Evolutionary conservation across 106 monocot species (phyloP).

Genomic region (Hemerocallis citrina): DNA sequence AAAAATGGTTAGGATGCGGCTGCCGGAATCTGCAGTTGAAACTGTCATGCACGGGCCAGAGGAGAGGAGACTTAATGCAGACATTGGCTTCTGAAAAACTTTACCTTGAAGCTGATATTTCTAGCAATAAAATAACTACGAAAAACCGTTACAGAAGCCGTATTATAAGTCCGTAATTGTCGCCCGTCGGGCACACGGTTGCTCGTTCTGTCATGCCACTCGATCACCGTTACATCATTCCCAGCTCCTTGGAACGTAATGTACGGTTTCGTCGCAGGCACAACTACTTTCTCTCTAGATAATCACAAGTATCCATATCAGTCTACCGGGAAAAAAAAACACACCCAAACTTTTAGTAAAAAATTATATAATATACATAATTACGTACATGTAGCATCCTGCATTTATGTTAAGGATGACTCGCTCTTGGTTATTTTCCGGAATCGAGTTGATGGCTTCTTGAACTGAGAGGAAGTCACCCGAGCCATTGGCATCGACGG

Average conservation of each 20-base stretch:
- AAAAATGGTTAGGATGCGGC: too few species aligned
- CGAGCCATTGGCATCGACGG: conserved; percentile 57
- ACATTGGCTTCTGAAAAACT: not conserved
- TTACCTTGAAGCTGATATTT: conserved; percentile 98
- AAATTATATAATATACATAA: too few species aligned
- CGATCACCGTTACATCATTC: conserved; percentile 53
- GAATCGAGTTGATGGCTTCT: conserved; percentile 67
- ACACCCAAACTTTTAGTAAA: too few species aligned
- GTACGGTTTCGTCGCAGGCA: conserved; percentile 78
- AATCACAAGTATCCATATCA: not conserved
- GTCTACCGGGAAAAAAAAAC: too few species aligned
- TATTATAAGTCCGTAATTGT: conserved; percentile 84
- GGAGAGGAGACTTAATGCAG: too few species aligned
- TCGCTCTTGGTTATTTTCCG: conserved; percentile 51
- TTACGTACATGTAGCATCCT: conserved; percentile 69
- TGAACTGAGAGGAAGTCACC: conserved; percentile 83
- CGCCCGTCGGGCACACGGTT: conserved; percentile 83
- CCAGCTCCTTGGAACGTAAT: conserved; percentile 75
- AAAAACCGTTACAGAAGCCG: conserved; percentile 90
- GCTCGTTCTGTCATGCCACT: conserved; percentile 88
- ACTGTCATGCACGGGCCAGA: too few species aligned
- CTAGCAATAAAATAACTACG: conserved; percentile 88
- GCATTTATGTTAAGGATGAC: conserved; percentile 57
- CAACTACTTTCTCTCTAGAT: conserved; percentile 73
- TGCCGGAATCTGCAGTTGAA: too few species aligned